Base-by-base conservation (phyloP, 2,329 filamentous ascomycete genomes). In the Penicillium sp. region DNA sequence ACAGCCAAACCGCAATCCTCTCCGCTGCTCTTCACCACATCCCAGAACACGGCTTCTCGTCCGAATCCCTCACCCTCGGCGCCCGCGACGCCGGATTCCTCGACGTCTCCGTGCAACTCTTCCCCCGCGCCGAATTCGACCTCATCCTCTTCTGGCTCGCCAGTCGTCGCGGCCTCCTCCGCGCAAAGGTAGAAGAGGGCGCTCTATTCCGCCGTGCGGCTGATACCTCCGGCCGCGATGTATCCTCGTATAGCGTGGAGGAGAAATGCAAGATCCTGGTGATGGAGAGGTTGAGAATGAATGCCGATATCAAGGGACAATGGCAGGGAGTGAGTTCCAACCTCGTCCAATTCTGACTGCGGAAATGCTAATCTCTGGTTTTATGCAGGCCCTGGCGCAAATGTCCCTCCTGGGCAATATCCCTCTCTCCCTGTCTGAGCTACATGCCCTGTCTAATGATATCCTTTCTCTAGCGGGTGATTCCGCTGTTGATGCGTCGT, bases 381-480 rank as follows among this genome's bases (percentile, higher is more conserved):
- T n/a, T 16, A 18, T 22, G 8, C 50, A 93, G 86, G 93, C 91
- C 36, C 77, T 97, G 2, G 89, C 88, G 3, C 75, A 95, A 51
- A 95, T 96, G 87, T 89, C 89, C 4, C 84, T 94, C 47, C 87
- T 89, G 0, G 80, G 78, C 50, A 86, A 91, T 66, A 78, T 94
- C 27, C 81, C 88, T 0, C 72, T 81, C 7, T 90, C 89, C 0
- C 66, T 96, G 3, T 77, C 77, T 36, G 93, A 97, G 71, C 79
- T 98, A 3, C 83, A 86, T 34, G 75, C 79, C 40, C 80, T 98
- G 4, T 80, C 86, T n/a, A 91, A 96, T 66, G 93, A 98, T 68
- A 94, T 98, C 42, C 87, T 86, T 77, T 89, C 86, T 62, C 80
- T 95, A 3, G 81, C 91, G 0, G 88, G 89, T 41, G 93, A 97